These are phyloP conservation scores for Musa schizocarpa DNA, from an alignment of 176 grass and related monocot genomes.

Conservation along the genomic window DNA sequence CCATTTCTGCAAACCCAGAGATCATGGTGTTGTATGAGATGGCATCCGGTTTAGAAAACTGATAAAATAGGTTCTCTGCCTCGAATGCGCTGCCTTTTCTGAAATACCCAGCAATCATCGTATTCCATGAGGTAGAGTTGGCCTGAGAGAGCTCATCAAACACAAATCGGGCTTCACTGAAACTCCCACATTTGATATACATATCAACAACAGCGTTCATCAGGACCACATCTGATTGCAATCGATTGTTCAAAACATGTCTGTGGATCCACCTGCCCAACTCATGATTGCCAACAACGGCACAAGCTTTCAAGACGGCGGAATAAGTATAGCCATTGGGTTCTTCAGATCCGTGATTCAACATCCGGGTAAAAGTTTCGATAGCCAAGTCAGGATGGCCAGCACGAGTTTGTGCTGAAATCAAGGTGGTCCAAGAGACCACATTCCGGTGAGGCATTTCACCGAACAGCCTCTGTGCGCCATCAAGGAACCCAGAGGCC, in stretches of 20 bases:
- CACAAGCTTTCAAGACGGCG: constrained; percentile 27
- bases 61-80: constrained; percentile 24
- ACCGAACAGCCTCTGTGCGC: constrained; percentile 13
- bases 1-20: constrained; percentile 26
- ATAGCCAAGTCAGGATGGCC: constrained; percentile 23
- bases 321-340: constrained; percentile 27
- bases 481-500: neutral
- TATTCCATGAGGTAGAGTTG: constrained; percentile 28
- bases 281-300: constrained; percentile 15
- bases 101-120: constrained; percentile 30
- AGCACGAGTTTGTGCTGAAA: constrained; percentile 12
- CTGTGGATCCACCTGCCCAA: constrained; percentile 26
- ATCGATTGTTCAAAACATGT: neutral
- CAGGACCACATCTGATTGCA: constrained; percentile 19
- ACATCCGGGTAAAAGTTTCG: constrained; percentile 17
- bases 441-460: constrained; percentile 33
- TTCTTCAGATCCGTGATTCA: constrained; percentile 10
- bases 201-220: constrained; percentile 29
- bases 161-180: constrained; percentile 16
- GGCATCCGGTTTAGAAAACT: constrained; percentile 18
- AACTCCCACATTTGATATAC: constrained; percentile 30
- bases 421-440: constrained; percentile 30
- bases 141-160: constrained; percentile 15
- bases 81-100: constrained; percentile 16
- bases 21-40: constrained; percentile 35